A percentile compares a stretch with the other conserved stretches of the same genome.
Evolutionary conservation across 108 stramenopile species (phyloP).

Genomic region (Fragilariopsis cylindrus): DNA sequence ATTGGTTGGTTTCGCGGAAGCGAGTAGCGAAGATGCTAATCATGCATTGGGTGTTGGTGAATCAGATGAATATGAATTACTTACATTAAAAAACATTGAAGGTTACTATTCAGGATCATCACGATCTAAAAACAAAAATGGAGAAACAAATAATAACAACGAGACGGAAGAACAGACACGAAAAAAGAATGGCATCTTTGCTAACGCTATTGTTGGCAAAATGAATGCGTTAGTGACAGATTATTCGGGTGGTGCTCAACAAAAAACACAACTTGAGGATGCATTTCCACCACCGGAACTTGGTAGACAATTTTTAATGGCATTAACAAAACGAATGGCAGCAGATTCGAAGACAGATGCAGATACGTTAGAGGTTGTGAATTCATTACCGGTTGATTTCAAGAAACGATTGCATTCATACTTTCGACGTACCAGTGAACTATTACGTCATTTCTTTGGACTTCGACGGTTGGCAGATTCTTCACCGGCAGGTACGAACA

Average conservation of each 20-base stretch:
- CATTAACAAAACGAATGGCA: constrained; percentile 85
- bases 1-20: constrained; percentile 75
- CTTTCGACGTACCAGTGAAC: constrained; percentile 81
- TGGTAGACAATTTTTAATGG: constrained; percentile 64
- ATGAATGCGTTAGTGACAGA: constrained; percentile 17
- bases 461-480: constrained; percentile 49
- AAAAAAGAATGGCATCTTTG: constrained; percentile 52
- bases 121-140: background rate
- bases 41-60: constrained; percentile 75
- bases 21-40: constrained; percentile 61
- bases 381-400: constrained; percentile 73
- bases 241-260: background rate
- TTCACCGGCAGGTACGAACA: background rate
- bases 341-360: constrained; percentile 76
- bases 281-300: constrained; percentile 73
- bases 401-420: constrained; percentile 64
- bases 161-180: constrained; percentile 15
- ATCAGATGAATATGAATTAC: constrained; percentile 54
- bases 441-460: constrained; percentile 88
- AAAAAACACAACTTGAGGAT: constrained; percentile 30
- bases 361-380: constrained; percentile 65
- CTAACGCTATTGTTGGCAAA: constrained; percentile 49
- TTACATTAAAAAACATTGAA: constrained; percentile 70
- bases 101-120: constrained; percentile 59
- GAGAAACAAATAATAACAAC: constrained; percentile 4